These are phyloP conservation scores for Pythium biforme DNA, from an alignment of 352 stramenopile species.

Conservation along the genomic window DNA sequence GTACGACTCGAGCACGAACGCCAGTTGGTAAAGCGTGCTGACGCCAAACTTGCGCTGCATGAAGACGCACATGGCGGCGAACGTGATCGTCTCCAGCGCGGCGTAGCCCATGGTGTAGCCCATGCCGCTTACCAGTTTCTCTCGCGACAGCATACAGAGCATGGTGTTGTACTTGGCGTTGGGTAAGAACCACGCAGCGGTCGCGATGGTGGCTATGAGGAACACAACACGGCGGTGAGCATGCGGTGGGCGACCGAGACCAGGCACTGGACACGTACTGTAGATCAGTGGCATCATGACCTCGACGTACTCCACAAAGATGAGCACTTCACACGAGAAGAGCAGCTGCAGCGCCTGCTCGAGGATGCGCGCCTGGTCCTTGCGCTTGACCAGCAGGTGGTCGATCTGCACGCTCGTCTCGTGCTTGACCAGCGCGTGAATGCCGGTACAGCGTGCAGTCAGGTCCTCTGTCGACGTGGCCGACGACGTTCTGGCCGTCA, in stretches of 20 bases:
- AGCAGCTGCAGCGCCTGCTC: conserved; percentile 33
- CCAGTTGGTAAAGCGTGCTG: conserved; percentile 28
- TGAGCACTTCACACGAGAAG: conserved; percentile 26
- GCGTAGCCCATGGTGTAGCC: conserved; percentile 24
- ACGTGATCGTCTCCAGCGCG: conserved; percentile 31
- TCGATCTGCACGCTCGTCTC: conserved; percentile 12
- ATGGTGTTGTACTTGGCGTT: conserved; percentile 18
- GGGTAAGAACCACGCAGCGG: neutral
- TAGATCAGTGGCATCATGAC: conserved; percentile 25
- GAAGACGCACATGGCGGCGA: conserved; percentile 27
- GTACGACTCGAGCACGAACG: conserved; percentile 40
- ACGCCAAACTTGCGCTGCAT: conserved; percentile 31
- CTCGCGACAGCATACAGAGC: neutral
- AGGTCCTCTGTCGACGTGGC: neutral
- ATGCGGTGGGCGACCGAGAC: neutral
- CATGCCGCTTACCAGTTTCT: neutral
- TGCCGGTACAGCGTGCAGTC: neutral
- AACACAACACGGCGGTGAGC: neutral
- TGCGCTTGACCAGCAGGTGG: conserved; percentile 12
- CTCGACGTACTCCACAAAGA: conserved; percentile 34
- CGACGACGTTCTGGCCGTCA: neutral
- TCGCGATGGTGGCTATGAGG: neutral
- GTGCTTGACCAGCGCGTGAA: neutral
- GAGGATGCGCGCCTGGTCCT: conserved; percentile 24
- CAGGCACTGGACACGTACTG: conserved; percentile 2